A percentile compares a stretch with the other conserved stretches of the same genome.
Evolutionary conservation across 331 rosid species (phyloP).

Genomic region (Rosa hybrid): DNA sequence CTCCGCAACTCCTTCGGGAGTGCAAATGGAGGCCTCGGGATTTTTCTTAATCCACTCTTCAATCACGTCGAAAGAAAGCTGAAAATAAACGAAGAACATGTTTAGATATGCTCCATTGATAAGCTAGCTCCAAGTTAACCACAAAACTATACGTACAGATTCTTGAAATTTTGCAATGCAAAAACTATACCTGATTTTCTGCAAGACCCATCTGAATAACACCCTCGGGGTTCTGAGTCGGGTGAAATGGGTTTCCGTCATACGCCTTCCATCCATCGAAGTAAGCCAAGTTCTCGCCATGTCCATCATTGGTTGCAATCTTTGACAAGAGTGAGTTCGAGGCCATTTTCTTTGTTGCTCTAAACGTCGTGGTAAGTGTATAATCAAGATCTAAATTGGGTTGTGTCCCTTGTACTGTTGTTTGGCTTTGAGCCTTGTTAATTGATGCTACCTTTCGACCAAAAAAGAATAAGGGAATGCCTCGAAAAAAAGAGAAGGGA

Average conservation of each 20-base stretch:
- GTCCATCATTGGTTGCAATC: constrained; percentile 68
- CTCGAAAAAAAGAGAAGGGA: too few relatives aligned
- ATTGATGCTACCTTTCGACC: too few relatives aligned
- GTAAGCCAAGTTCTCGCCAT: constrained; percentile 78
- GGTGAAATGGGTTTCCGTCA: constrained; percentile 67
- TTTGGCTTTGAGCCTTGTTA: too few relatives aligned
- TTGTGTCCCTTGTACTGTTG: too few relatives aligned
- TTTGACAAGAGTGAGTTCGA: constrained; percentile 45
- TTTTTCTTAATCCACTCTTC: constrained; percentile 70
- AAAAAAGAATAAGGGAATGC: too few relatives aligned
- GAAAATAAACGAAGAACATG: not conserved
- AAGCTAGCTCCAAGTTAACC: not conserved
- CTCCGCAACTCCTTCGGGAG: constrained; percentile 59
- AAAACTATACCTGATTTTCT: constrained; percentile 58
- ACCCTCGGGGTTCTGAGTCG: constrained; percentile 54
- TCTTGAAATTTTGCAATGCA: not conserved
- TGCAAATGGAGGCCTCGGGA: constrained; percentile 80
- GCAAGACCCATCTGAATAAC: constrained; percentile 98
- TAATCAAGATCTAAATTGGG: not conserved
- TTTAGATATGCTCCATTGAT: not conserved
- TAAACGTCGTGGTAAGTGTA: not conserved
- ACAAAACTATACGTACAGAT: not conserved
- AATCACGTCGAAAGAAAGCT: constrained; percentile 66
- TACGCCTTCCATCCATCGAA: constrained; percentile 93
- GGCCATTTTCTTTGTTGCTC: constrained; percentile 19